phyloP scores from a whole-genome alignment of 2,329 filamentous ascomycete species.

The Pseudopithomyces maydicus region DNA sequence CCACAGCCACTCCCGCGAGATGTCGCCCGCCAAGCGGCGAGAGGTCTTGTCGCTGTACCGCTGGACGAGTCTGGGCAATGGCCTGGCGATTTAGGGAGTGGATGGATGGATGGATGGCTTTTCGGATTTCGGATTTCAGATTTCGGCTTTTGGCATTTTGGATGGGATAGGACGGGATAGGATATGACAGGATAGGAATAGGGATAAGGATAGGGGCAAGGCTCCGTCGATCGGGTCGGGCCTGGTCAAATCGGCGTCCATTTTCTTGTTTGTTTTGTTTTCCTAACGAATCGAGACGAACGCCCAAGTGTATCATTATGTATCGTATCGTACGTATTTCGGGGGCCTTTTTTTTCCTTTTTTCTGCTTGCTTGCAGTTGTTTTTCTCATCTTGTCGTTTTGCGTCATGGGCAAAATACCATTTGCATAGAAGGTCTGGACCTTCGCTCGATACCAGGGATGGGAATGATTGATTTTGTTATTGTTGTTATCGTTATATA shows the following conservation, averaged over 20 bases:
- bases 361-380: too few relatives aligned
- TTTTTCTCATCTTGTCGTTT: too few relatives aligned
- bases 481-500: conserved; percentile 4
- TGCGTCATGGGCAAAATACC: neutral
- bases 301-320: neutral
- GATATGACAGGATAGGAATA: too few relatives aligned
- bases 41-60: conserved; percentile 60
- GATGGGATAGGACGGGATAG: too few relatives aligned
- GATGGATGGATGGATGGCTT: neutral
- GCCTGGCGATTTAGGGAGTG: conserved; percentile 11
- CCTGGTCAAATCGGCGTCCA: too few relatives aligned
- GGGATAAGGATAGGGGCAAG: too few relatives aligned
- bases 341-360: too few relatives aligned
- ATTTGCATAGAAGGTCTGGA: conserved; percentile 1
- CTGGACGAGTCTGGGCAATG: conserved; percentile 53
- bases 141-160: too few relatives aligned
- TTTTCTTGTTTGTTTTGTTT: too few relatives aligned
- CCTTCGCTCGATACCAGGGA: conserved; percentile 11
- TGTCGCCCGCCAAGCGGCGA: conserved; percentile 48
- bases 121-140: too few relatives aligned
- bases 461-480: conserved; percentile 1
- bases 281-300: too few relatives aligned
- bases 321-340: neutral
- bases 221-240: too few relatives aligned
- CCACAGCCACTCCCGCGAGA: conserved; percentile 41